Percentiles rank a stretch among this genome's conserved stretches.
These are phyloP conservation scores for Phytopythium chamaehyphon DNA, from an alignment of 352 stramenopile species.

Conservation along the genomic window DNA sequence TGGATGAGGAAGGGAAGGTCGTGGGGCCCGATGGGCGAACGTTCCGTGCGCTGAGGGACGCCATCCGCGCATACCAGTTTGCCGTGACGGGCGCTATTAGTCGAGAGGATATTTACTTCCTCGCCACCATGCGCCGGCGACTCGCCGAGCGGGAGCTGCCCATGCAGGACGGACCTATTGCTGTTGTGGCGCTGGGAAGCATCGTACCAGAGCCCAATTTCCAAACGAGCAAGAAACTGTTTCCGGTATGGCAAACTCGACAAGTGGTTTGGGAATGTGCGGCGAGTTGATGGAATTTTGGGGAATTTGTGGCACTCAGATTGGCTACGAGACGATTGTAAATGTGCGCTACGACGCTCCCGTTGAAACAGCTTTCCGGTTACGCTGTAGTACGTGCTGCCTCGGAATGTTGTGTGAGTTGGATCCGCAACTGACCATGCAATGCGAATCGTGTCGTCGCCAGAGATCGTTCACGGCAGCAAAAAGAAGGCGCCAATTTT, in stretches of 20 bases:
- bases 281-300: neutral
- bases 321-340: constrained; percentile 58
- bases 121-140: constrained; percentile 55
- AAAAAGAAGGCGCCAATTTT: constrained; percentile 82
- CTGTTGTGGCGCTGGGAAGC: constrained; percentile 39
- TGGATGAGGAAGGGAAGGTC: constrained; percentile 37
- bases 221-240: constrained; percentile 75
- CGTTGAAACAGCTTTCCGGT: constrained; percentile 23
- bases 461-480: constrained; percentile 73
- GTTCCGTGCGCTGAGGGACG: constrained; percentile 47
- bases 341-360: constrained; percentile 44
- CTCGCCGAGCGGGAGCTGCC: constrained; percentile 51
- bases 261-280: neutral
- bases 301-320: constrained; percentile 16
- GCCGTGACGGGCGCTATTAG: constrained; percentile 30
- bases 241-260: too few species aligned
- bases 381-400: constrained; percentile 49
- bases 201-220: constrained; percentile 61
- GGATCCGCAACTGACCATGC: too few species aligned
- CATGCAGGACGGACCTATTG: constrained; percentile 68
- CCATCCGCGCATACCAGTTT: constrained; percentile 37
- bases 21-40: constrained; percentile 30
- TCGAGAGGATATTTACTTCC: constrained; percentile 68
- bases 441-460: neutral
- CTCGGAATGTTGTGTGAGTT: too few species aligned